A percentile compares a stretch with the other conserved stretches of the same genome.
Evolutionary conservation across 2,329 filamentous ascomycete species (phyloP).

Genomic region (Microthyrium microscopicum): DNA sequence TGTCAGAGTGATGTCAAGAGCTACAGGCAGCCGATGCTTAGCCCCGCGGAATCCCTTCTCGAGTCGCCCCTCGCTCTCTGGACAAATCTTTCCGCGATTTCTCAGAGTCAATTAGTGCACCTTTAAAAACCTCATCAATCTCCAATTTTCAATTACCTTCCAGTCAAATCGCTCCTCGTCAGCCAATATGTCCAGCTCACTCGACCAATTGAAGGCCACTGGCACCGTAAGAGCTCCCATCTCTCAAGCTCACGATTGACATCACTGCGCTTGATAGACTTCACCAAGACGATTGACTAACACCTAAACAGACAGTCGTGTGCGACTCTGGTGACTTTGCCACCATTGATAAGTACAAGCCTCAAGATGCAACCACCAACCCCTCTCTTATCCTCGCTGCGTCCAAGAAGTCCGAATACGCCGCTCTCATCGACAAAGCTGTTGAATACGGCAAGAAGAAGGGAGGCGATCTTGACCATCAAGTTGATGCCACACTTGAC

Average conservation of each 20-base stretch:
- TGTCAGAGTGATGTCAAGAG: no score
- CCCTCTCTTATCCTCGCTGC: conserved; percentile 95
- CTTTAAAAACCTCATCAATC: no score
- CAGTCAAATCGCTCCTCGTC: no score
- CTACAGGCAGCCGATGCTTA: no score
- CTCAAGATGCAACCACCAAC: conserved; percentile 99
- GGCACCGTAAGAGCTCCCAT: conserved; percentile 62
- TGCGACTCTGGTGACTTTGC: conserved; percentile 75
- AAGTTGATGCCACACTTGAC: conserved; percentile 86
- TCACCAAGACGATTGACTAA: conserved; percentile 8
- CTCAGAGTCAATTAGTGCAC: no score
- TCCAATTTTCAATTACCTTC: no score
- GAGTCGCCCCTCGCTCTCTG: no score
- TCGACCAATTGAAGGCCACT: conserved; percentile 91
- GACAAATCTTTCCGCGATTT: no score
- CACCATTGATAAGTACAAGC: conserved; percentile 99
- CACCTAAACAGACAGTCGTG: conserved; percentile 58
- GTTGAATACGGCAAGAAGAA: conserved; percentile 70
- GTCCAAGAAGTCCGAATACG: conserved; percentile 95
- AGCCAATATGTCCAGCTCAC: conserved; percentile 64
- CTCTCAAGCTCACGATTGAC: neutral
- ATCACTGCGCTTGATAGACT: conserved; percentile 8
- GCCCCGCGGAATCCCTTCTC: no score
- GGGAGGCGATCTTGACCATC: conserved; percentile 49
- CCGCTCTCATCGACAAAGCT: conserved; percentile 73